A percentile compares a stretch with the other conserved stretches of the same genome.
These are phyloP conservation scores for Patellaria atrata DNA, from an alignment of 495 filamentous ascomycete genomes.

Conservation along the genomic window DNA sequence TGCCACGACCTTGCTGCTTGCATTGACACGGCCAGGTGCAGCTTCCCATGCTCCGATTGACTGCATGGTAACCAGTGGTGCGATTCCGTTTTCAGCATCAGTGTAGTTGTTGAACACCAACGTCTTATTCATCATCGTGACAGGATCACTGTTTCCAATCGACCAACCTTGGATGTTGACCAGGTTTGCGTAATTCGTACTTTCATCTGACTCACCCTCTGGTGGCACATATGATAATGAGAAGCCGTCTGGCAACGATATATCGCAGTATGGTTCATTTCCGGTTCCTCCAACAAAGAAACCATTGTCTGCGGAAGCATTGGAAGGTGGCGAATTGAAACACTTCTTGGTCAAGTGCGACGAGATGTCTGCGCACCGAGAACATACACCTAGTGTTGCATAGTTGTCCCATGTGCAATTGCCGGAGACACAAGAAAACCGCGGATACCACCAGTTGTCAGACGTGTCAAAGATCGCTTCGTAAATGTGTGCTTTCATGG, in stretches of 20 bases:
- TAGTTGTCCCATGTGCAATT: conserved; percentile 1
- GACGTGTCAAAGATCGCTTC: not conserved
- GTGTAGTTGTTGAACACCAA: not conserved
- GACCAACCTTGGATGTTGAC: too few species aligned
- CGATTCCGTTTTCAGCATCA: too few species aligned
- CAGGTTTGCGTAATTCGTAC: too few species aligned
- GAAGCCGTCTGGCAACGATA: conserved; percentile 1
- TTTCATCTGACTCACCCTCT: too few species aligned
- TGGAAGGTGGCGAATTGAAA: too few species aligned
- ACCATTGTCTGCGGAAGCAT: too few species aligned
- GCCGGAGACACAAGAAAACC: not conserved
- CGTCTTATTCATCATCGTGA: conserved; percentile 1
- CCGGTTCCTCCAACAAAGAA: not conserved
- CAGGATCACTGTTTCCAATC: too few species aligned
- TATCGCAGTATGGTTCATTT: not conserved
- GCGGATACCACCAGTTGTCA: not conserved
- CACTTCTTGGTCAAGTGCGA: not conserved
- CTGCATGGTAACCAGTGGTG: not conserved
- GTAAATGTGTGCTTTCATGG: conserved; percentile 1
- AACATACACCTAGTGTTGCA: not conserved
- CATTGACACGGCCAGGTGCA: not conserved
- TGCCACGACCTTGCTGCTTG: not conserved
- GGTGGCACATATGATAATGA: too few species aligned
- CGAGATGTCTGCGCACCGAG: not conserved
- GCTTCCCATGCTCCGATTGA: not conserved